Percentiles rank a stretch among this genome's conserved stretches.
phyloP scores from a whole-genome alignment of 306 rosid genomes.

The Medicago truncatula region DNA sequence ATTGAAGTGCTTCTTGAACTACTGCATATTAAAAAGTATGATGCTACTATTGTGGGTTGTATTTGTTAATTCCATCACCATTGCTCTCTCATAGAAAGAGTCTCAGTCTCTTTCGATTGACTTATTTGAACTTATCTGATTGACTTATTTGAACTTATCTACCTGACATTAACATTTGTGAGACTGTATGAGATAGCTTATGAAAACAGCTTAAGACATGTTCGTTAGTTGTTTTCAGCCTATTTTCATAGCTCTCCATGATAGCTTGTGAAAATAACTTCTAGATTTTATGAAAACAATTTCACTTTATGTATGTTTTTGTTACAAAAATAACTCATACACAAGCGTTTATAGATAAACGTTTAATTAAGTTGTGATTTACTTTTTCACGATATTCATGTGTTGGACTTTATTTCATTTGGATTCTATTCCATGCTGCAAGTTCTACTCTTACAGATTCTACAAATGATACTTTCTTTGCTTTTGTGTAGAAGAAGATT shows the following conservation, averaged over 20 bases:
- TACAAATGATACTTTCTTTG: slow-evolving; percentile 39
- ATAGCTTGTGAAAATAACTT: not conserved
- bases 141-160: not conserved
- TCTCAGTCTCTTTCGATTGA: not conserved
- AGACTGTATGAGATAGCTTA: not conserved
- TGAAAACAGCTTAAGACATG: not conserved
- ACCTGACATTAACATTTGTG: not conserved
- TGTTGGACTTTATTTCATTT: not conserved
- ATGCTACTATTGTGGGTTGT: slow-evolving; percentile 7
- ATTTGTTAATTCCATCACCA: slow-evolving; percentile 27
- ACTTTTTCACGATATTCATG: slow-evolving; percentile 8
- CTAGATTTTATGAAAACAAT: not conserved
- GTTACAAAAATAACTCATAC: not conserved
- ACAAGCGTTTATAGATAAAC: too few relatives aligned
- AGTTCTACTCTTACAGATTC: slow-evolving; percentile 32
- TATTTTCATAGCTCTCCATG: not conserved
- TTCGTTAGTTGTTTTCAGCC: not conserved
- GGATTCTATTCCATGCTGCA: slow-evolving; percentile 29
- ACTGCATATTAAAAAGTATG: not conserved
- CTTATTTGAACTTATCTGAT: too few relatives aligned
- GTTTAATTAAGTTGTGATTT: too few relatives aligned
- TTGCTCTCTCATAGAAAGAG: not conserved
- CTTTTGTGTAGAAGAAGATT: slow-evolving; percentile 35
- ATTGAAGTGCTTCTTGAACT: slow-evolving; percentile 36
- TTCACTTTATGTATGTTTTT: not conserved